A percentile compares a stretch with the other conserved stretches of the same genome.
Evolutionary conservation across 768 basidiomycete species (phyloP).

Genomic region (Phaeolepiota aurea): DNA sequence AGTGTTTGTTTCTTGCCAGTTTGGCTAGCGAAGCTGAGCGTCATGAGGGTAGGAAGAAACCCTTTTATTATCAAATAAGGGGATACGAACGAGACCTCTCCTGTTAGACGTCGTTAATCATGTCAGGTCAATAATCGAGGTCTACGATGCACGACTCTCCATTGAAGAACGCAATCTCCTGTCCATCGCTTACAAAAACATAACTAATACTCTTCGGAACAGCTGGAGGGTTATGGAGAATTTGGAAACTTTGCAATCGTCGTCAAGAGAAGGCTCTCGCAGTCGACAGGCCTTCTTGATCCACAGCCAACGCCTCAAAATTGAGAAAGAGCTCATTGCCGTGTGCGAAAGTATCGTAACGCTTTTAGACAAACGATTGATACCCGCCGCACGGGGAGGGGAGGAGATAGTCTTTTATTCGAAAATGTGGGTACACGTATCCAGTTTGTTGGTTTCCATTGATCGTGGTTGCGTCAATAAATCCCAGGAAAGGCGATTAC

Average conservation of each 20-base stretch:
- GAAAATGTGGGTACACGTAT: slow-evolving; percentile 76
- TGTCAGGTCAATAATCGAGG: slow-evolving; percentile 67
- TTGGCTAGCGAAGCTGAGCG: slow-evolving; percentile 85
- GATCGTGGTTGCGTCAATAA: neutral
- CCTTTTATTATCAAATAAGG: neutral
- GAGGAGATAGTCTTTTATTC: slow-evolving; percentile 87
- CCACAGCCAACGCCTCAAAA: slow-evolving; percentile 62
- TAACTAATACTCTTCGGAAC: slow-evolving; percentile 74
- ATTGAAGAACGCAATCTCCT: slow-evolving; percentile 85
- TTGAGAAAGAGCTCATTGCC: slow-evolving; percentile 69
- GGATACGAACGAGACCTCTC: neutral
- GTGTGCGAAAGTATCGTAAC: slow-evolving; percentile 75
- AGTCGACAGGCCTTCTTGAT: slow-evolving; percentile 56
- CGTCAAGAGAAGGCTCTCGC: slow-evolving; percentile 32
- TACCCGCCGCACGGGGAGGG: slow-evolving; percentile 51
- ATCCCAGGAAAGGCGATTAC: slow-evolving; percentile 63
- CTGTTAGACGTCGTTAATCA: slow-evolving; percentile 63
- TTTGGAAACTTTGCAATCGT: slow-evolving; percentile 61
- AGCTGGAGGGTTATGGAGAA: slow-evolving; percentile 80
- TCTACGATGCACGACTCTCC: slow-evolving; percentile 60
- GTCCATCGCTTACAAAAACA: slow-evolving; percentile 87
- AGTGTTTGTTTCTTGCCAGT: slow-evolving; percentile 60
- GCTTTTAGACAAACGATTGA: slow-evolving; percentile 46
- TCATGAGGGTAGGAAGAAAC: slow-evolving; percentile 57
- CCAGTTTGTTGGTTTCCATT: too few relatives aligned